Conservation (phyloP, 106 monocot species). For the Platanthera guangdongensis region DNA sequence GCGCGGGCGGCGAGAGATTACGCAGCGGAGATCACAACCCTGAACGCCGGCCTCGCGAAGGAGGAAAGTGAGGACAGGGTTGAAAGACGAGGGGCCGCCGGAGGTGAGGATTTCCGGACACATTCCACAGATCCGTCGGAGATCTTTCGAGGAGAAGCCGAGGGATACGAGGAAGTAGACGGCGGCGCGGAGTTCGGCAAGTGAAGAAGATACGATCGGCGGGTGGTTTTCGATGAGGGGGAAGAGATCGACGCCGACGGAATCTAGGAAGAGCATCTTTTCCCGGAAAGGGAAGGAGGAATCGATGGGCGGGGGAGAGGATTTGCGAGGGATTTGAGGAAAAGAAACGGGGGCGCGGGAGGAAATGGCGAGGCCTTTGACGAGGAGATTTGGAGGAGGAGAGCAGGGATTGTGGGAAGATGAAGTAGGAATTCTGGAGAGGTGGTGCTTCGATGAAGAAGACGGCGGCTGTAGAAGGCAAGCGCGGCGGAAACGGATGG, state of each 20-base stretch:
- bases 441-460: background rate
- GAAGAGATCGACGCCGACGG: conserved; percentile 53
- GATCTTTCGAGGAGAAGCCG: conserved; percentile 38
- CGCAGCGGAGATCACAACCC: conserved; percentile 36
- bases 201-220: conserved; percentile 27
- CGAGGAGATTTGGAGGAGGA: conserved; percentile 1
- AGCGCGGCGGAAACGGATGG: background rate
- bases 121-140: conserved; percentile 63
- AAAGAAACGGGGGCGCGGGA: conserved; percentile 10
- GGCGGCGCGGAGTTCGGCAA: conserved; percentile 36
- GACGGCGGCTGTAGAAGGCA: background rate
- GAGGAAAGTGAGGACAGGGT: conserved; percentile 46
- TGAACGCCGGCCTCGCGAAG: conserved; percentile 48
- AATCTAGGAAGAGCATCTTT: conserved; percentile 56
- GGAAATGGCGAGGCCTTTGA: conserved; percentile 2
- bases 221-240: conserved; percentile 32
- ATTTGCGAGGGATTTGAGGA: conserved; percentile 11
- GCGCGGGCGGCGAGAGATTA: conserved; percentile 43
- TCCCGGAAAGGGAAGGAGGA: conserved; percentile 27
- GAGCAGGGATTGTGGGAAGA: conserved; percentile 13
- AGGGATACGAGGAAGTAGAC: conserved; percentile 41
- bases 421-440: too few species aligned
- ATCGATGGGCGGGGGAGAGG: background rate
- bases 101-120: conserved; percentile 51
- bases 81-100: conserved; percentile 7